Evolutionary conservation across 352 stramenopile species (phyloP), one percentile per base, ranked within the genome.

Genomic region (Phytophthora chlamydospora): DNA sequence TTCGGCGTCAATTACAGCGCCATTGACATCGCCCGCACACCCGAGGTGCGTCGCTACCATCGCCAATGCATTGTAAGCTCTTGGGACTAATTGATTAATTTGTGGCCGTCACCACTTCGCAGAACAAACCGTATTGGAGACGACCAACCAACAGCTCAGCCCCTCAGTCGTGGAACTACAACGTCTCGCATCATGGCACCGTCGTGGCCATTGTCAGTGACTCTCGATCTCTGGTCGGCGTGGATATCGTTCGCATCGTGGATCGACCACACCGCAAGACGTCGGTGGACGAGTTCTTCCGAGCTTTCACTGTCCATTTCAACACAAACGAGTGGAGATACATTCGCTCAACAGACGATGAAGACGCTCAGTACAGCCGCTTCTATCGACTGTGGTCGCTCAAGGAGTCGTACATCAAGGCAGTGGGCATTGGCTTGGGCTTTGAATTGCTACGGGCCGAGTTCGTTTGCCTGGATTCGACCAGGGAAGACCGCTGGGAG

Each of bases 321-420:
- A 88, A 74, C 14, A 21, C 61, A 0, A 47, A n/a, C 6, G 85
- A 94, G 51, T 92, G 83, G 85, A 14, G 27, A 14, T 88, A 75
- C 33, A 89, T 92, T 62, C 64, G 58, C 29, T 40, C 29, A n/a
- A 36, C 17, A 4, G 40, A 58, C 1, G 57, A 71, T 6, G 60
- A 72, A 41, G 60, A 68, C 24, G 55, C 47, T 5, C 71, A 72
- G 31, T 80, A 78, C 43, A n/a, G 49, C 6, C 46, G 68, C 14
- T 90, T 93, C 49, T 91, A 91, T 61, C 65, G 55, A 9, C 71
- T 91, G 14, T 92, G 85, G 85, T 90, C 82, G 11, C 62, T 94
- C 11, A 94, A 92, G 50, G 83, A 94, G 40, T 56, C 83, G 29
- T 92, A 85, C 35, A 88, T 91, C 41, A 92, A 94, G 38, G 83